A percentile compares a stretch with the other conserved stretches of the same genome.
Conservation (phyloP, 495 filamentous ascomycete genomes). For the Tuber melanosporum region DNA sequence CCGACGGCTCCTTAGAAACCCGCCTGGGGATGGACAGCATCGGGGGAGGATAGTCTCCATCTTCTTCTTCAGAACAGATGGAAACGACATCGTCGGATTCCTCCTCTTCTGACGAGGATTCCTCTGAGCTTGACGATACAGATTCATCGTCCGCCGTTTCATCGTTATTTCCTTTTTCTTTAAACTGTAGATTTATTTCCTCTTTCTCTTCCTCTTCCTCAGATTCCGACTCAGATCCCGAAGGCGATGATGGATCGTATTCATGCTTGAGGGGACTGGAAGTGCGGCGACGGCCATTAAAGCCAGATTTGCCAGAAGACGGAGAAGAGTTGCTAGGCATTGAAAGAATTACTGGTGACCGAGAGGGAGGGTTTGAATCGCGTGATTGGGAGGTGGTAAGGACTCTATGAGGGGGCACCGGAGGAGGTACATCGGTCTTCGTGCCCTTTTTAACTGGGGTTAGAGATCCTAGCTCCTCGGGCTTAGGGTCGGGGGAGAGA, state of each 20-base stretch:
- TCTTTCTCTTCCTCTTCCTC: constrained; percentile 50
- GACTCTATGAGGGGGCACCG: constrained; percentile 51
- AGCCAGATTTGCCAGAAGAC: constrained; percentile 24
- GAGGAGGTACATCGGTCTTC: constrained; percentile 47
- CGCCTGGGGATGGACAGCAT: constrained; percentile 42
- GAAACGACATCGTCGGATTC: constrained; percentile 48
- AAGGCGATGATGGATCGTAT: constrained; percentile 84
- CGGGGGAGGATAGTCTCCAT: constrained; percentile 46
- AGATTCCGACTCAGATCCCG: constrained; percentile 45
- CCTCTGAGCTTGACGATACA: constrained; percentile 49
- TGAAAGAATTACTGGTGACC: constrained; percentile 37
- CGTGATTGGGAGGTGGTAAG: constrained; percentile 45
- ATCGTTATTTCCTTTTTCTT: constrained; percentile 2
- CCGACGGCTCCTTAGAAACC: constrained; percentile 35
- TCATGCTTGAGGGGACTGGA: constrained; percentile 97
- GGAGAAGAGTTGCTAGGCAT: constrained; percentile 44
- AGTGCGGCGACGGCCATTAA: constrained; percentile 51
- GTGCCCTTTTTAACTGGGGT: constrained; percentile 29
- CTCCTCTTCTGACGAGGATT: constrained; percentile 55
- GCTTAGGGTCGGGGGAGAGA: constrained; percentile 21
- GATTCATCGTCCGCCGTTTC: constrained; percentile 32
- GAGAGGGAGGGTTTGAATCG: constrained; percentile 49
- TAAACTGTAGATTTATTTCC: constrained; percentile 43
- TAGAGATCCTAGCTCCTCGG: constrained; percentile 44
- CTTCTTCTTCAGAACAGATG: constrained; percentile 40